Evolutionary conservation across 371 early-diverging fungal species (phyloP), one percentile per base, ranked within the genome.

Genomic region (Rhizopus delemar): DNA sequence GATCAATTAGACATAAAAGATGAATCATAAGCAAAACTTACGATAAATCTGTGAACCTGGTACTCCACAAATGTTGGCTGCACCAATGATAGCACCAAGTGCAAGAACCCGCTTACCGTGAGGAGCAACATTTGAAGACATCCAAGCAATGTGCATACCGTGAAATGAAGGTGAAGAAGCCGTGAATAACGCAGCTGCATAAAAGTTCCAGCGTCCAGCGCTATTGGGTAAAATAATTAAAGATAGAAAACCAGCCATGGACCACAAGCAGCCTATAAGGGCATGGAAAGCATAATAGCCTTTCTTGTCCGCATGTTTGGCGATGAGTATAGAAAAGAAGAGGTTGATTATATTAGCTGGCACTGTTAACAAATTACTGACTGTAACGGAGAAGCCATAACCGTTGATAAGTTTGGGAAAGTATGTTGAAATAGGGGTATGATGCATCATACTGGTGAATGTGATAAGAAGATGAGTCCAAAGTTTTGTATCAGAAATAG

Each of bases 321-420:
- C 75, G 52, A 83, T 63, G 3, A 74, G 8, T 4, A 80, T 64
- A 53, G 80, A 78, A 38, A 75, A 39, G n/a, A 77, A 57, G 15
- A 80, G 53, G 11, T 68, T 66, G 55, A 80, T 62, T 15, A 81
- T 59, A 49, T 71, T 70, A 0, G 77, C 66, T 31, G 83, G 82
- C 8, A 79, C 74, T 0, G 84, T 82, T 41, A 86, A 49, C 13
- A 84, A 64, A 53, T 85, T 86, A 53, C 81, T 68, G 2, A 71
- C 71, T 34, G 79, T 70, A 4, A 74, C 70, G 15, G 76, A 59
- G 46, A 82, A 85, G 1, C 84, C 84, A 33, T 77, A 69, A 36
- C 66, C 67, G 53, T 64, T 73, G 57, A 84, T 80, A 43, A 83
- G 77, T 32, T 73, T 66, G 1, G 87, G 87, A 8, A 83, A 57